Evolutionary conservation across 805 yeast genomes (phyloP), one percentile per base, ranked within the genome.

Genomic region (Wickerhamomyces chaumierensis): DNA sequence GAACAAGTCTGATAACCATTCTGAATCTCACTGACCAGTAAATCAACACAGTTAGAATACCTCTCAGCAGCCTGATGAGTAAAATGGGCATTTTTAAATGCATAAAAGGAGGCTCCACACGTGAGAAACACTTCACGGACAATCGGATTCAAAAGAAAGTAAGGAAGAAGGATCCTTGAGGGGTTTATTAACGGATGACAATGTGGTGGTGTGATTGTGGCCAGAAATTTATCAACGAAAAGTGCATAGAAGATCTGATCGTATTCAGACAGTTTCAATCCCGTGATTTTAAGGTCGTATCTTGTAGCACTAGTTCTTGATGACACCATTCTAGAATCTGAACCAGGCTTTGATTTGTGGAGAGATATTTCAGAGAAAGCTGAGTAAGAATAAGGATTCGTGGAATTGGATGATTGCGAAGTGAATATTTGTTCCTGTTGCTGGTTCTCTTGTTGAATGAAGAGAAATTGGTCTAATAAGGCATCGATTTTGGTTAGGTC

Each of bases 21-120:
- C 29, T 46, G 42, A 8, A 51, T 45, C 18, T 48, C 54, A 1
- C 38, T 25, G 7, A 52, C 44, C 25, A 52, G 27, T 23, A 45
- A 27, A 8, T 40, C 40, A 4, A 52, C 49, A n/a, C 45, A 40
- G 7, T 39, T 42, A 16, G 45, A 44, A 29, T 52, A 52, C 21
- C 53, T 39, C 9, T 39, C 42, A 31, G 42, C 39, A 2, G 53
- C 51, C 18, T 39, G 41, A 5, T 36, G 28, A 4, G 40, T 38
- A 27, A 39, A 51, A 18, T 36, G 34, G 31, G 49, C 54, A 13
- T 48, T 44, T 6, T 40, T 25, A 35, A 43, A 51, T 1, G 55
- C 52, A 17, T 48, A 18, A 15, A 47, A 40, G 3, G 55, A 44
- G 2, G 57, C 52, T 18, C 57, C 57, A 43, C 55, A 51, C 0